phyloP scores from a whole-genome alignment of 108 stramenopile species.

The Pseudonitzschia multiseries region DNA sequence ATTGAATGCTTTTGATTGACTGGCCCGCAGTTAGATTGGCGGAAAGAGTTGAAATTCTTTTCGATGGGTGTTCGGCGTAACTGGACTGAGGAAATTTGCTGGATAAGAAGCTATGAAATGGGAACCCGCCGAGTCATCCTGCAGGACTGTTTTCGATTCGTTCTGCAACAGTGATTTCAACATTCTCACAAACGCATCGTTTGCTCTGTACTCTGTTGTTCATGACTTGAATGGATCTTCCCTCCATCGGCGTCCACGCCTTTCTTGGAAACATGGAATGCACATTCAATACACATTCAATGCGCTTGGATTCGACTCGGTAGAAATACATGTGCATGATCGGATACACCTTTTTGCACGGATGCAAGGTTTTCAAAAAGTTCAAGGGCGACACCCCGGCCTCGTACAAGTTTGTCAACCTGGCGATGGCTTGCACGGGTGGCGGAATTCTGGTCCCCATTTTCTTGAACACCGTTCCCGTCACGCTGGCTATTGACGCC shows the following conservation, averaged over 20 bases:
- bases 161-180: too few relatives aligned
- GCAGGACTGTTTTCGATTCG: too few relatives aligned
- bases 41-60: too few relatives aligned
- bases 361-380: slow-evolving; percentile 71
- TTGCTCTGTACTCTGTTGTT: too few relatives aligned
- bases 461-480: slow-evolving; percentile 78
- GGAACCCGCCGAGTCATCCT: too few relatives aligned
- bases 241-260: background rate
- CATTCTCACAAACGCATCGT: too few relatives aligned
- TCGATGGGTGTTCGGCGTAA: too few relatives aligned
- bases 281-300: too few relatives aligned
- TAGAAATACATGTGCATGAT: slow-evolving; percentile 68
- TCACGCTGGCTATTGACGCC: slow-evolving; percentile 76
- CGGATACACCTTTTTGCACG: slow-evolving; percentile 80
- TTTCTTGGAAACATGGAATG: background rate
- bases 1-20: background rate
- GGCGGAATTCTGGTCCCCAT: slow-evolving; percentile 90
- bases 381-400: slow-evolving; percentile 18
- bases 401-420: slow-evolving; percentile 72
- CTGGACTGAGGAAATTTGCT: too few relatives aligned
- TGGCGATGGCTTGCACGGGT: slow-evolving; percentile 80
- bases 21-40: background rate
- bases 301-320: background rate
- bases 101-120: too few relatives aligned
- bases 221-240: too few relatives aligned